These are phyloP conservation scores for Bolboschoenus planiculmis DNA, from an alignment of 176 grass and related monocot species.

Conservation along the genomic window DNA sequence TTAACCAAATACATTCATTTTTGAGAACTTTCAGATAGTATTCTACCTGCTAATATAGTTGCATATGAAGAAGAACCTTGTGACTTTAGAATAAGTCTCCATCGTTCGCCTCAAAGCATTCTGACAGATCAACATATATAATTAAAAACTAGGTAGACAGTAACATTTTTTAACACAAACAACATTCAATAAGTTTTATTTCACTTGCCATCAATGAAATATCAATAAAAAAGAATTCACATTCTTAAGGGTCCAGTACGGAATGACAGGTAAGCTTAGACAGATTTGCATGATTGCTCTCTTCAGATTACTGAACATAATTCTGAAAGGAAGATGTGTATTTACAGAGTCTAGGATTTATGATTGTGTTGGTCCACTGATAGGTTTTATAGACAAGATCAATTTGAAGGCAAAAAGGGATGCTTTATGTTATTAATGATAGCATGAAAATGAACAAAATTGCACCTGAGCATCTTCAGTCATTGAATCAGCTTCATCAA, in stretches of 20 bases:
- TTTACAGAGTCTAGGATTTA: not conserved
- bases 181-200: not conserved
- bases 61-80: slow-evolving; percentile 99
- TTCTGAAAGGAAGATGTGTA: not conserved
- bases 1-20: not conserved
- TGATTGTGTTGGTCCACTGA: not conserved
- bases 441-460: slow-evolving; percentile 13
- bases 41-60: slow-evolving; percentile 99
- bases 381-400: not conserved
- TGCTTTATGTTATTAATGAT: not conserved
- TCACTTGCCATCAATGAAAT: not conserved
- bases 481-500: slow-evolving; percentile 99
- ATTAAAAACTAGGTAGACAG: slow-evolving; percentile 1
- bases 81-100: slow-evolving; percentile 95
- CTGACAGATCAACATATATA: slow-evolving; percentile 32
- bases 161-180: not conserved
- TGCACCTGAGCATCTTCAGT: slow-evolving; percentile 98
- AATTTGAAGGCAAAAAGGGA: not conserved
- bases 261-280: not conserved
- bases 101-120: slow-evolving; percentile 79
- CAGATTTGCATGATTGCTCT: not conserved
- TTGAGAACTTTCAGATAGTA: slow-evolving; percentile 6
- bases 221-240: not conserved
- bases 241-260: not conserved
- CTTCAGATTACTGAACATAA: not conserved